A percentile compares a stretch with the other conserved stretches of the same genome.
Evolutionary conservation across 116 monocot genomes (phyloP).

Genomic region (Cymodocea nodosa): DNA sequence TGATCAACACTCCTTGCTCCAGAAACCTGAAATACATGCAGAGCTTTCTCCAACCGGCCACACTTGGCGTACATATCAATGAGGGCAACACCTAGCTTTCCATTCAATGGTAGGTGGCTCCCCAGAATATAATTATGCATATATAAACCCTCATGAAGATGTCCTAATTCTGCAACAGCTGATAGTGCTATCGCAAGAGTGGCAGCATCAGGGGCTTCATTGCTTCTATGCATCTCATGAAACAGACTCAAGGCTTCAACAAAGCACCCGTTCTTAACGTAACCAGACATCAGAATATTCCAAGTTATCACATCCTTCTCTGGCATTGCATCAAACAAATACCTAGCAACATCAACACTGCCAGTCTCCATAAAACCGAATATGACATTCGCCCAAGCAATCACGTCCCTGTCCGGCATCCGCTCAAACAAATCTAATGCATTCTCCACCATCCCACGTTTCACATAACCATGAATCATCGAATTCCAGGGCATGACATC

Average conservation of each 20-base stretch:
- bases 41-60: constrained; percentile 34
- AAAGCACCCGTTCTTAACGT: constrained; percentile 32
- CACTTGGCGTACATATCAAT: constrained; percentile 67
- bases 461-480: constrained; percentile 42
- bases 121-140: constrained; percentile 28
- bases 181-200: constrained; percentile 35
- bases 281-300: constrained; percentile 51
- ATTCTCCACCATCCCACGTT: constrained; percentile 19
- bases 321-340: too few relatives aligned
- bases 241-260: constrained; percentile 34
- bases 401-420: constrained; percentile 41
- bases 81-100: constrained; percentile 42
- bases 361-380: constrained; percentile 34
- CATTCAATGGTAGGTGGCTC: constrained; percentile 21
- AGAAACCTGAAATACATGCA: constrained; percentile 29
- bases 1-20: constrained; percentile 27
- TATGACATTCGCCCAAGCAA: constrained; percentile 37
- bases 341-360: constrained; percentile 16
- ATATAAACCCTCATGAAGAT: constrained; percentile 18
- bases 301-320: constrained; percentile 39
- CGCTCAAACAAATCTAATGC: constrained; percentile 23
- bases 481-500: constrained; percentile 43
- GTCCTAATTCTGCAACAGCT: constrained; percentile 34
- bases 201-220: constrained; percentile 22
- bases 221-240: constrained; percentile 20